A percentile compares a stretch with the other conserved stretches of the same genome.
Conservation (phyloP, 2,329 filamentous ascomycete species). For the Cercospora sojina region DNA sequence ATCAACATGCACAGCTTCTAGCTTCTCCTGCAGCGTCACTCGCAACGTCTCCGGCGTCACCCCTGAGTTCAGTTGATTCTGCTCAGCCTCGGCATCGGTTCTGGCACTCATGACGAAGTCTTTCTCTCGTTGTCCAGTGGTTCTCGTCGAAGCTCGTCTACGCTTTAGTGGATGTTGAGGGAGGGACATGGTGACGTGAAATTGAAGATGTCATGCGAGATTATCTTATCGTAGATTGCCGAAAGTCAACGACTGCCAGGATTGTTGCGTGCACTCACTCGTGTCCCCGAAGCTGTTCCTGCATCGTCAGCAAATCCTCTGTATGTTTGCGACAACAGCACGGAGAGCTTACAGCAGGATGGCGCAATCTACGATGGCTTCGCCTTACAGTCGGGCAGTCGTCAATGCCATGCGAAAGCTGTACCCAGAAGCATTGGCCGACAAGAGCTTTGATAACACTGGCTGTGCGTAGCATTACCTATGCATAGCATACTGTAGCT, state of each 20-base stretch:
- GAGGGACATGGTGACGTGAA: slow-evolving; percentile 4
- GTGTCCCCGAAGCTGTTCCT: neutral
- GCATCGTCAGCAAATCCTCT: neutral
- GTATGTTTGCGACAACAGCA: slow-evolving; percentile 17
- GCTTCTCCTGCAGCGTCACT: slow-evolving; percentile 64
- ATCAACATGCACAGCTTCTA: slow-evolving; percentile 76
- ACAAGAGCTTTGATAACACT: slow-evolving; percentile 95
- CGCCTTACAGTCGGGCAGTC: slow-evolving; percentile 66
- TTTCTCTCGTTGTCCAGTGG: slow-evolving; percentile 1
- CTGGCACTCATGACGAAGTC: slow-evolving; percentile 44
- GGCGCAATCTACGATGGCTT: slow-evolving; percentile 44
- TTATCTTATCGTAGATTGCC: slow-evolving; percentile 10
- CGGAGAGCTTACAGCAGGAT: slow-evolving; percentile 38
- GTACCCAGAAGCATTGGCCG: slow-evolving; percentile 88
- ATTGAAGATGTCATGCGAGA: neutral
- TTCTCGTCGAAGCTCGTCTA: slow-evolving; percentile 8
- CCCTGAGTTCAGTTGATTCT: slow-evolving; percentile 51
- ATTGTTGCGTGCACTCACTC: neutral
- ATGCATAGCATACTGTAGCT: neutral
- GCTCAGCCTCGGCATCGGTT: slow-evolving; percentile 46
- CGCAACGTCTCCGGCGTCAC: slow-evolving; percentile 74
- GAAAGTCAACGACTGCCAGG: slow-evolving; percentile 4
- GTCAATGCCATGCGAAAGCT: slow-evolving; percentile 76
- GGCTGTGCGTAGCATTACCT: slow-evolving; percentile 52
- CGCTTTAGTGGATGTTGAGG: slow-evolving; percentile 2